These are phyloP conservation scores for Rhododendron mucronatum DNA, from an alignment of 148 eudicot genomes.

Conservation along the genomic window DNA sequence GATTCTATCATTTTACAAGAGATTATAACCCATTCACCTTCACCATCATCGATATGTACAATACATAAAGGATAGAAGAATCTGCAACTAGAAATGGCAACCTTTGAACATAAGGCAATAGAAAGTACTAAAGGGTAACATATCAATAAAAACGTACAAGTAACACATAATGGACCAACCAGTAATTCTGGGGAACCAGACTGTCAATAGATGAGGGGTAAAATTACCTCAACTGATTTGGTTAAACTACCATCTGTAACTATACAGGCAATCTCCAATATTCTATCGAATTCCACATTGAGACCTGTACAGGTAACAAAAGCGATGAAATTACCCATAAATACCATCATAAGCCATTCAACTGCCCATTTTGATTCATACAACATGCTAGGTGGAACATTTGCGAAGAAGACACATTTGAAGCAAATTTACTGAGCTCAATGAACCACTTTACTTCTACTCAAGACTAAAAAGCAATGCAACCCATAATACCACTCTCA, in stretches of 20 bases:
- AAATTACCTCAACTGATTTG: slow-evolving; percentile 66
- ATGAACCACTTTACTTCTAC: background rate
- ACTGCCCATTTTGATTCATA: background rate
- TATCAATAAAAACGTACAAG: background rate
- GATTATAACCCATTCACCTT: background rate
- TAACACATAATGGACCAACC: background rate
- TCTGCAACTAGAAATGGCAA: background rate
- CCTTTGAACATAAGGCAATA: background rate
- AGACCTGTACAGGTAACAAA: slow-evolving; percentile 49
- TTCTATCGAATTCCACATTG: slow-evolving; percentile 74
- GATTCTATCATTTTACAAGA: background rate
- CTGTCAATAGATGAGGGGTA: background rate
- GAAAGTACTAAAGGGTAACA: background rate
- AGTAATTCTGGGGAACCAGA: background rate
- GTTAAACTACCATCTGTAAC: slow-evolving; percentile 81
- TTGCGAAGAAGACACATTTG: background rate
- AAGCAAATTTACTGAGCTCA: background rate
- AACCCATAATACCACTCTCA: background rate
- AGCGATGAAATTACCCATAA: background rate
- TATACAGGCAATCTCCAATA: slow-evolving; percentile 88
- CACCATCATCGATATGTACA: background rate
- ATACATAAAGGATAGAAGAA: background rate
- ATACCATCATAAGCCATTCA: background rate
- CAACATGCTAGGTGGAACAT: background rate
- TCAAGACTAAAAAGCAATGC: slow-evolving; percentile 1